Conservation (phyloP, 495 filamentous ascomycete genomes). For the Penicillium paradoxum region DNA sequence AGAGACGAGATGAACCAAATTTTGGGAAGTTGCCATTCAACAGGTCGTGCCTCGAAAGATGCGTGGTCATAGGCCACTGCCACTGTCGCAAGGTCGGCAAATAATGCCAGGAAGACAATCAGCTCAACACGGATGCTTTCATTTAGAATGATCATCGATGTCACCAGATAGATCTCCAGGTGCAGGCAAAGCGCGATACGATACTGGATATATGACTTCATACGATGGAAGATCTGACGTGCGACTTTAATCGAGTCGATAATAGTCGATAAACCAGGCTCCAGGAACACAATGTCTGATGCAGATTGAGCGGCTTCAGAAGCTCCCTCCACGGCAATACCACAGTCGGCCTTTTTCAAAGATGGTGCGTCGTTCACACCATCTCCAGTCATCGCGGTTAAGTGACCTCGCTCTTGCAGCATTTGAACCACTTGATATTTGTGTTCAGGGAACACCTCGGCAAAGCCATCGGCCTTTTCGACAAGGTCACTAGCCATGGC, state of each 20-base stretch:
- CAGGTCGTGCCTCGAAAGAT: slow-evolving; percentile 62
- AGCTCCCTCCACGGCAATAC: slow-evolving; percentile 69
- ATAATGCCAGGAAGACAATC: slow-evolving; percentile 68
- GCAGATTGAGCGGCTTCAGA: slow-evolving; percentile 70
- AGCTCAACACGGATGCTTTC: slow-evolving; percentile 63
- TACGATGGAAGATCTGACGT: slow-evolving; percentile 72
- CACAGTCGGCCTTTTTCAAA: slow-evolving; percentile 85
- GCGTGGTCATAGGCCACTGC: slow-evolving; percentile 72
- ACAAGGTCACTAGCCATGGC: slow-evolving; percentile 66
- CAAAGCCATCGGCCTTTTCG: slow-evolving; percentile 69
- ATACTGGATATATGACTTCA: slow-evolving; percentile 77
- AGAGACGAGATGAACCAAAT: slow-evolving; percentile 69
- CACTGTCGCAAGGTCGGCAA: slow-evolving; percentile 70
- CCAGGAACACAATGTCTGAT: slow-evolving; percentile 71
- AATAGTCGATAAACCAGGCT: slow-evolving; percentile 68
- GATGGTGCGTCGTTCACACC: slow-evolving; percentile 97
- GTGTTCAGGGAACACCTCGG: slow-evolving; percentile 94
- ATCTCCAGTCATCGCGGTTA: slow-evolving; percentile 97
- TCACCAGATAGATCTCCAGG: slow-evolving; percentile 68
- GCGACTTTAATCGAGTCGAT: slow-evolving; percentile 72
- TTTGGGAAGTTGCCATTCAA: slow-evolving; percentile 73
- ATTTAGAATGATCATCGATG: slow-evolving; percentile 68
- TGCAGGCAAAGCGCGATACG: slow-evolving; percentile 72
- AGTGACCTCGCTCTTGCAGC: slow-evolving; percentile 91
- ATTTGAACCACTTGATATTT: slow-evolving; percentile 98